phyloP scores from a whole-genome alignment of 1,284 basidiomycete genomes.

The Rhizoctonia solani region DNA sequence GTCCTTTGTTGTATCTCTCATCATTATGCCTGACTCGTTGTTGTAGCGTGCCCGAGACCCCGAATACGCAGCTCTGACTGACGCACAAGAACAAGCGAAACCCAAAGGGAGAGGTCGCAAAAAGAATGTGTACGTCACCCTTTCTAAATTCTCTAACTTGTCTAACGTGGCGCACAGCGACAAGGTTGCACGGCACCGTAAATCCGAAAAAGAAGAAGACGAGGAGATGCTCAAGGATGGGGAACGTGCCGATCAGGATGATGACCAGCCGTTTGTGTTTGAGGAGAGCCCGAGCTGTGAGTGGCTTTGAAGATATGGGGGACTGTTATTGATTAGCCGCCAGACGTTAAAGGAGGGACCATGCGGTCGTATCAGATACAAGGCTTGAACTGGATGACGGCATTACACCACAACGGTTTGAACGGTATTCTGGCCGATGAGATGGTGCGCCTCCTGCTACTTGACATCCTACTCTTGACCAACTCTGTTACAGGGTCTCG shows the following conservation, averaged over 20 bases:
- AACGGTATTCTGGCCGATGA: slow-evolving; percentile 95
- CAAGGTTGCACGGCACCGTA: slow-evolving; percentile 82
- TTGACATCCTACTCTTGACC: background rate
- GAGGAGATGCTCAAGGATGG: slow-evolving; percentile 91
- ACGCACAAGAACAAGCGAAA: slow-evolving; percentile 68
- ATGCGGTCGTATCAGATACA: slow-evolving; percentile 97
- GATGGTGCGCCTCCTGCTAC: slow-evolving; percentile 64
- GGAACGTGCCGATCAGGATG: slow-evolving; percentile 75
- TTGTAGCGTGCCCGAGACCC: slow-evolving; percentile 84
- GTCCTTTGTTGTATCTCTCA: slow-evolving; percentile 37
- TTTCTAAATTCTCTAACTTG: slow-evolving; percentile 21
- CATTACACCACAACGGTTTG: slow-evolving; percentile 88
- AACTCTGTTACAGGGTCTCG: slow-evolving; percentile 77
- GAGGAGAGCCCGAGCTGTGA: slow-evolving; percentile 89
- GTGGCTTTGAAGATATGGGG: slow-evolving; percentile 44
- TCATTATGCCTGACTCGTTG: background rate
- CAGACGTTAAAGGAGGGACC: slow-evolving; percentile 81
- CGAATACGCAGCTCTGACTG: slow-evolving; percentile 88
- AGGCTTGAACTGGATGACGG: slow-evolving; percentile 97
- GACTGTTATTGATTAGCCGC: slow-evolving; percentile 19
- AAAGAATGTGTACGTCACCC: slow-evolving; percentile 65
- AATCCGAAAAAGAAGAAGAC: slow-evolving; percentile 98
- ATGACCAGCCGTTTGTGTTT: slow-evolving; percentile 88
- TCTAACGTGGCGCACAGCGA: slow-evolving; percentile 52
- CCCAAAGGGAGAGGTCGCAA: slow-evolving; percentile 80